Evolutionary conservation across 495 filamentous ascomycete species (phyloP).

Genomic region (Podospora appendiculata): DNA sequence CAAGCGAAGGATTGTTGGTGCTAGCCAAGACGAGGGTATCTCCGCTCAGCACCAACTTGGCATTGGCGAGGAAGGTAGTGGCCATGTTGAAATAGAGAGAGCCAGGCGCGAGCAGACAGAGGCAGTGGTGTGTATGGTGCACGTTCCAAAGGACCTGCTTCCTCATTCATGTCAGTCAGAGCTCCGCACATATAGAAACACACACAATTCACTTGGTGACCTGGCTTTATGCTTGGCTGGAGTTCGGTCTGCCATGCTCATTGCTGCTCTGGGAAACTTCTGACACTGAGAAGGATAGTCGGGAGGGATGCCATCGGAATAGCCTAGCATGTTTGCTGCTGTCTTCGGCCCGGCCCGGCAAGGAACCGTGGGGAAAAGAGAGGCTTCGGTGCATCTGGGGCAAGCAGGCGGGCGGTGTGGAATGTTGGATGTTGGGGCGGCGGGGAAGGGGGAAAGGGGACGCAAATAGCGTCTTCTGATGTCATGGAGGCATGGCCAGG

Average conservation of each 20-base stretch:
- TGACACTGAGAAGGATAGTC: too few species aligned
- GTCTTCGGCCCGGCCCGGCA: too few species aligned
- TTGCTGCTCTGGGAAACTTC: background rate
- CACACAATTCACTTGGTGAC: background rate
- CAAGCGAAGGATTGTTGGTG: conserved; percentile 64
- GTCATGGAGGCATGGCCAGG: too few species aligned
- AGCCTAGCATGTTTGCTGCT: too few species aligned
- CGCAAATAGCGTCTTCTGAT: too few species aligned
- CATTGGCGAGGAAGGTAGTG: conserved; percentile 50
- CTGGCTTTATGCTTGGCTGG: background rate
- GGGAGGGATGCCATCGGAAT: too few species aligned
- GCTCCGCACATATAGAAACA: background rate
- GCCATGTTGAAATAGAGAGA: background rate
- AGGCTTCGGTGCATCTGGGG: too few species aligned
- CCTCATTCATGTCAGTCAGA: background rate
- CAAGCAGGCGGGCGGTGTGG: too few species aligned
- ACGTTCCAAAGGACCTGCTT: background rate
- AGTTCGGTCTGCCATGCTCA: background rate
- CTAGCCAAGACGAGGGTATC: conserved; percentile 78
- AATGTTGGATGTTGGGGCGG: too few species aligned
- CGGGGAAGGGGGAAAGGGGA: too few species aligned
- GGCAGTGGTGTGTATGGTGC: background rate
- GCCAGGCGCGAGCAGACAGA: background rate
- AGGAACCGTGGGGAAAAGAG: too few species aligned
- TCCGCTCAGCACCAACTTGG: conserved; percentile 89